These are phyloP conservation scores for Diaporthe citrichinensis DNA, from an alignment of 2,329 filamentous ascomycete genomes.

Conservation along the genomic window DNA sequence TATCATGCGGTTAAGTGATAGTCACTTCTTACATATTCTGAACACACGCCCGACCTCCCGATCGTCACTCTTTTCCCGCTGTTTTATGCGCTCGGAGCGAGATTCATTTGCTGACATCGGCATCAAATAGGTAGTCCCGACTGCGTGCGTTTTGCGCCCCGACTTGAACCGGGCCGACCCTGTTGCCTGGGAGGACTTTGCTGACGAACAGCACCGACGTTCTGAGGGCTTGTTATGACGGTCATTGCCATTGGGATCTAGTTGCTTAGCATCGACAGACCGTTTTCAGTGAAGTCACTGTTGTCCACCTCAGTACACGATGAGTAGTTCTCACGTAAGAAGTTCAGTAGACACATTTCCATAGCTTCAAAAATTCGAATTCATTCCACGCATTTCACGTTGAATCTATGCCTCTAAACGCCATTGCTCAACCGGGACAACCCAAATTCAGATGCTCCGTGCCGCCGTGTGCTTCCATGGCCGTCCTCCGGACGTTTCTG, in stretches of 20 bases:
- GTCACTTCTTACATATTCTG: constrained; percentile 99
- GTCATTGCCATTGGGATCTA: too few relatives aligned
- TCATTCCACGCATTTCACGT: not conserved
- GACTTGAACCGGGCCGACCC: not conserved
- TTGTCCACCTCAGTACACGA: not conserved
- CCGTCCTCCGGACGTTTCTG: not conserved
- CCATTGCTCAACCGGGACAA: constrained; percentile 27
- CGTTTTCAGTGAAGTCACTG: too few relatives aligned
- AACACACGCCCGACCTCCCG: constrained; percentile 55
- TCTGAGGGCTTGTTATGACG: not conserved
- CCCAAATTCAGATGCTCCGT: not conserved
- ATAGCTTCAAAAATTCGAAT: not conserved
- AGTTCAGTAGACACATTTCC: not conserved
- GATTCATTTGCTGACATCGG: constrained; percentile 28
- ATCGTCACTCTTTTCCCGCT: constrained; percentile 3
- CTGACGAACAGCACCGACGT: not conserved
- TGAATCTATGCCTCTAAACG: constrained; percentile 37
- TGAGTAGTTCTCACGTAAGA: not conserved
- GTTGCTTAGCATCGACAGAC: not conserved
- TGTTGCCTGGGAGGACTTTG: too few relatives aligned
- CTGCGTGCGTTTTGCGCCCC: not conserved
- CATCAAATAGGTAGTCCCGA: not conserved
- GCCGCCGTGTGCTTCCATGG: constrained; percentile 1
- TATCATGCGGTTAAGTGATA: constrained; percentile 86
- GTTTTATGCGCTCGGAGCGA: not conserved